These are phyloP conservation scores for Multifurca ochricompacta DNA, from an alignment of 768 basidiomycete species.

Conservation along the genomic window DNA sequence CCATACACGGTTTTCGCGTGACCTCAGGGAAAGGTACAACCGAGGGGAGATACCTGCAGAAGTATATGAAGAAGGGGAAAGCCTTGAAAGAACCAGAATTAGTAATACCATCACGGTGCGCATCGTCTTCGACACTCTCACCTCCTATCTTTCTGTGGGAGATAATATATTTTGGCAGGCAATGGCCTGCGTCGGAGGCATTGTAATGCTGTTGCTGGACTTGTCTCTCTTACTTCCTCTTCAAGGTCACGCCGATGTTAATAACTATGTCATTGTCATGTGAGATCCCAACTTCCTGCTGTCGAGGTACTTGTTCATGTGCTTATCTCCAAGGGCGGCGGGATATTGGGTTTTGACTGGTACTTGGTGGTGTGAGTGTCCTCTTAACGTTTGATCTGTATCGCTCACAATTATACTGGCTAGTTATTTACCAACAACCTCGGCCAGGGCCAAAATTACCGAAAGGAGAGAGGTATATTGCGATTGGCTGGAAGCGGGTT, in stretches of 20 bases:
- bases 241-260: conserved; percentile 46
- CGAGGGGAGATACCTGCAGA: conserved; percentile 51
- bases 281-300: conserved; percentile 35
- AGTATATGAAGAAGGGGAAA: conserved; percentile 69
- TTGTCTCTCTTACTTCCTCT: conserved; percentile 62
- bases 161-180: conserved; percentile 33
- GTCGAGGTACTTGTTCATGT: no score
- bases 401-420: not conserved
- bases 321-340: conserved; percentile 40
- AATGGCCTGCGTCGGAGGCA: conserved; percentile 72
- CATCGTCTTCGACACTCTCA: not conserved
- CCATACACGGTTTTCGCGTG: conserved; percentile 57
- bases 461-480: conserved; percentile 66
- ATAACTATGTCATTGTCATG: conserved; percentile 70
- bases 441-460: conserved; percentile 76
- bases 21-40: conserved; percentile 47
- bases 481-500: conserved; percentile 83
- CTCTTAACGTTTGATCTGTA: not conserved
- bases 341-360: conserved; percentile 71
- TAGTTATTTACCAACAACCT: conserved; percentile 76
- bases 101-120: conserved; percentile 76
- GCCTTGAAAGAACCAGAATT: conserved; percentile 74
- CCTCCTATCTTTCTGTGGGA: not conserved
- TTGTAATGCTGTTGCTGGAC: conserved; percentile 55
- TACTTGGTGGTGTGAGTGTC: conserved; percentile 76